These are phyloP conservation scores for Backusella liffmaniae DNA, from an alignment of 192 early-diverging fungal genomes.

Conservation along the genomic window DNA sequence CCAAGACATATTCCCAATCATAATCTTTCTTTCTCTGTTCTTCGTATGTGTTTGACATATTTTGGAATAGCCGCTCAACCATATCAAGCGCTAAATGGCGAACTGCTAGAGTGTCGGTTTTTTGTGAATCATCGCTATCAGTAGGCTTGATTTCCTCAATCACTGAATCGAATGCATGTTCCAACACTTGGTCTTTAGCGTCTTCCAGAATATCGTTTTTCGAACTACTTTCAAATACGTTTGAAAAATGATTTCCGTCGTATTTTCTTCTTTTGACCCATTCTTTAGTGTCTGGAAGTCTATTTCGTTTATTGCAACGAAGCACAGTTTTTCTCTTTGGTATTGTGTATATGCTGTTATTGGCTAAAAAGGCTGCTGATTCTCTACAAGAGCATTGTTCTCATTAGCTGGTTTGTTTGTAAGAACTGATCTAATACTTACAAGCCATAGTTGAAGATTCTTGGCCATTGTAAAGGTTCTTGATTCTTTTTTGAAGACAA, in stretches of 20 bases:
- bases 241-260: no score
- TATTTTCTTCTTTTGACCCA: neutral
- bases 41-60: neutral
- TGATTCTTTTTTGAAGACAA: neutral
- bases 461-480: neutral
- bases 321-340: neutral
- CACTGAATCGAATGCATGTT: neutral
- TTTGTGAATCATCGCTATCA: neutral
- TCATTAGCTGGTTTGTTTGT: neutral
- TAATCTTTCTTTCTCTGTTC: neutral
- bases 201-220: neutral
- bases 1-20: neutral
- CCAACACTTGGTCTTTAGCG: neutral
- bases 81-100: neutral
- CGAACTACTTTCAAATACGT: neutral
- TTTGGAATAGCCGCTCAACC: neutral
- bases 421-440: neutral
- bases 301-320: neutral
- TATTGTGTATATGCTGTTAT: neutral
- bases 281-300: neutral
- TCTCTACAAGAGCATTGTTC: neutral
- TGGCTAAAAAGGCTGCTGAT: neutral
- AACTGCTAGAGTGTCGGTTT: neutral
- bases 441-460: neutral
- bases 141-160: neutral